Evolutionary conservation across 192 early-diverging fungal species (phyloP).

Genomic region (Thoreauomyces humboldtii): DNA sequence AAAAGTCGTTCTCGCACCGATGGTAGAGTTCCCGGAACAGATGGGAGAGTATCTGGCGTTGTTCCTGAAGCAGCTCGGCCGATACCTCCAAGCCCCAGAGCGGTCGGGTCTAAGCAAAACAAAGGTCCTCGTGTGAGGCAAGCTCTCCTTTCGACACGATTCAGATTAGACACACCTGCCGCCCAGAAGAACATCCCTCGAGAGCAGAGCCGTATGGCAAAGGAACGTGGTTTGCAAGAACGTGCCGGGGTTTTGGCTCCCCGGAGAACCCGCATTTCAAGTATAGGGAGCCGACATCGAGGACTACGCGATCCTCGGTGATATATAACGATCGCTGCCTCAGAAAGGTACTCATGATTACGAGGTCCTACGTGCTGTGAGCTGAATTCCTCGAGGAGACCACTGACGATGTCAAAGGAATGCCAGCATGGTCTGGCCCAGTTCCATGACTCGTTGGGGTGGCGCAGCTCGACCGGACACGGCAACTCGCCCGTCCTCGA

Average conservation of each 20-base stretch:
- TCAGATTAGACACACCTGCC: not conserved
- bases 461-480: not conserved
- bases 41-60: not conserved
- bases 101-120: constrained; percentile 7
- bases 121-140: constrained; percentile 10
- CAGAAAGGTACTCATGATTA: constrained; percentile 4
- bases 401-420: no score
- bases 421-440: no score
- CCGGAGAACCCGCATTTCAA: constrained; percentile 85
- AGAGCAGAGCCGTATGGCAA: constrained; percentile 16
- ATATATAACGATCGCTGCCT: constrained; percentile 64
- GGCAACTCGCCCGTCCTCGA: not conserved
- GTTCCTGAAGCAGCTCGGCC: not conserved
- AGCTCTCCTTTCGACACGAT: not conserved
- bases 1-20: constrained; percentile 4
- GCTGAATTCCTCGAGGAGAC: no score
- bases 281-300: constrained; percentile 80
- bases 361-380: no score
- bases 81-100: constrained; percentile 10
- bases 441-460: not conserved
- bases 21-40: constrained; percentile 12
- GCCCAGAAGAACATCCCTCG: constrained; percentile 31
- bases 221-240: constrained; percentile 51
- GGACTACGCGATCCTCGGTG: constrained; percentile 81
- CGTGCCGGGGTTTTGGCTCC: constrained; percentile 73